These are phyloP conservation scores for Backusella luteola DNA, from an alignment of 192 early-diverging fungal species.

Conservation along the genomic window DNA sequence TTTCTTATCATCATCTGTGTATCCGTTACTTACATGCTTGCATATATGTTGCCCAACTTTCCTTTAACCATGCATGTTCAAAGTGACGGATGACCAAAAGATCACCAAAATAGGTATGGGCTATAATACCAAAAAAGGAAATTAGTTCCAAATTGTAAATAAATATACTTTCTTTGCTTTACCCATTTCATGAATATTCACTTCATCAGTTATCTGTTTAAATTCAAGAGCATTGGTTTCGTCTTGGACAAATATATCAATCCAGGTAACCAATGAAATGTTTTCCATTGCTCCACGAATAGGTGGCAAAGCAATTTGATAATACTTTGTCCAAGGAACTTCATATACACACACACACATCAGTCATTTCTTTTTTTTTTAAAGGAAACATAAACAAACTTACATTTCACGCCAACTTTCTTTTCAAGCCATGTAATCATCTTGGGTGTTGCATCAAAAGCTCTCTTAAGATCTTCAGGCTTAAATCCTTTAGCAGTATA, in stretches of 20 bases:
- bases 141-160: neutral
- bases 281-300: constrained; percentile 58
- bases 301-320: constrained; percentile 37
- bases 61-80: constrained; percentile 61
- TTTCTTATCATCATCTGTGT: neutral
- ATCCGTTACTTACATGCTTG: constrained; percentile 22
- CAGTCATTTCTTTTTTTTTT: neutral
- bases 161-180: neutral
- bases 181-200: constrained; percentile 59
- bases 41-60: constrained; percentile 56
- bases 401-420: constrained; percentile 38
- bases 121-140: neutral
- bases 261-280: constrained; percentile 52
- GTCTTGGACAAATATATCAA: constrained; percentile 34
- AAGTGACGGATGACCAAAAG: constrained; percentile 55
- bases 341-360: neutral
- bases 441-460: constrained; percentile 43
- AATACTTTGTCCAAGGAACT: constrained; percentile 59
- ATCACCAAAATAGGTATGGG: constrained; percentile 57
- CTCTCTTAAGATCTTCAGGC: constrained; percentile 38
- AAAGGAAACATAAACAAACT: neutral
- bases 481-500: constrained; percentile 39
- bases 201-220: constrained; percentile 32
- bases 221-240: constrained; percentile 31
- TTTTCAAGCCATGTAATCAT: constrained; percentile 53